Conservation (phyloP, 2,329 filamentous ascomycete species). For the Hypomyces rosellus region DNA sequence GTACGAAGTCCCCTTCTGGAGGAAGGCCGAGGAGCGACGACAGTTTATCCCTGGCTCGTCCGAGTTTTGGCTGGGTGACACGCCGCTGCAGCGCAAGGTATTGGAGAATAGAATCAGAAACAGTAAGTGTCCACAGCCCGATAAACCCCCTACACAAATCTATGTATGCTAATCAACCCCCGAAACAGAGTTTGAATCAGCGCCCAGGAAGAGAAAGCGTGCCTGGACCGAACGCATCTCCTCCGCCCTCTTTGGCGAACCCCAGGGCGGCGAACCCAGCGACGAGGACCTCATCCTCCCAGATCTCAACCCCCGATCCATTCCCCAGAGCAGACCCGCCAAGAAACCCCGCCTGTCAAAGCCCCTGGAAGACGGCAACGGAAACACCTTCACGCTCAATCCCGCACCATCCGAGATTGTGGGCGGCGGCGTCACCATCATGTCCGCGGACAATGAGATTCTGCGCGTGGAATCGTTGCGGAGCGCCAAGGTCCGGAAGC, state of each 20-base stretch:
- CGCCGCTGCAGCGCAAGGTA: constrained; percentile 21
- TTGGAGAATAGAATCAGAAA: constrained; percentile 16
- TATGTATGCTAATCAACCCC: no score
- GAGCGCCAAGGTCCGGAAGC: not conserved
- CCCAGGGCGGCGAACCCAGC: not conserved
- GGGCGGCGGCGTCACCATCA: not conserved
- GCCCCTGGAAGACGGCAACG: not conserved
- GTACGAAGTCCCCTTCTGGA: constrained; percentile 3
- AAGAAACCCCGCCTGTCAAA: constrained; percentile 1
- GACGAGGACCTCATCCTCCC: not conserved
- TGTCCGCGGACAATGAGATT: not conserved
- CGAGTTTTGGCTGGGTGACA: constrained; percentile 26
- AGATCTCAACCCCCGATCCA: not conserved
- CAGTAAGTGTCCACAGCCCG: constrained; percentile 4
- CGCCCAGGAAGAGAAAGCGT: not conserved
- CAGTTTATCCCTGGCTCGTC: constrained; percentile 18
- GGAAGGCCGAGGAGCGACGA: constrained; percentile 1
- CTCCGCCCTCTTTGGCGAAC: not conserved
- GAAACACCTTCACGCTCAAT: not conserved
- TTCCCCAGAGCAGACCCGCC: constrained; percentile 5
- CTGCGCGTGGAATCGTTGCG: not conserved
- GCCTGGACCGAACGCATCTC: not conserved
- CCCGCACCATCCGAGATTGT: not conserved
- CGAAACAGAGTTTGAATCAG: no score
- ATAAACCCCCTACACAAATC: not conserved